These are phyloP conservation scores for Cordyceps cateniannulata DNA, from an alignment of 2,329 filamentous ascomycete species.

Conservation along the genomic window DNA sequence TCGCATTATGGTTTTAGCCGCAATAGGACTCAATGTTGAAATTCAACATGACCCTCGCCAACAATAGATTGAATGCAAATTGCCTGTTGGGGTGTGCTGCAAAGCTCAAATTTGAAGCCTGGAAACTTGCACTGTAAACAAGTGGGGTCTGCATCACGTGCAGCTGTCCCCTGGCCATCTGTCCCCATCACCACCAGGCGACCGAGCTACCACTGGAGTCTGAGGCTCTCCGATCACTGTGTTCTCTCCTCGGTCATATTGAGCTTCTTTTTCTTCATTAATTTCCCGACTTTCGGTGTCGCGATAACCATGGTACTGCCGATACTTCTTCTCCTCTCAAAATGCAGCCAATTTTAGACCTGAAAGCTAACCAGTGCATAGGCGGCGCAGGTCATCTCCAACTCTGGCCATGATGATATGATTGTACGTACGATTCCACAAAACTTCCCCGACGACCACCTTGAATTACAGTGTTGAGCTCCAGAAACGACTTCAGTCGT, in stretches of 20 bases:
- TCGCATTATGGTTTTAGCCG: too few species aligned
- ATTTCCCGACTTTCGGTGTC: neutral
- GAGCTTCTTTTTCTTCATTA: neutral
- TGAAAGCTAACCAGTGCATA: constrained; percentile 15
- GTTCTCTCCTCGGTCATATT: neutral
- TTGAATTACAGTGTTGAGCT: neutral
- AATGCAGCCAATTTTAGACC: neutral
- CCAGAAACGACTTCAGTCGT: neutral
- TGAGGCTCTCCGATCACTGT: neutral
- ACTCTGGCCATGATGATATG: constrained; percentile 85
- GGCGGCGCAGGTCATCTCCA: constrained; percentile 39
- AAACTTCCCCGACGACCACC: neutral
- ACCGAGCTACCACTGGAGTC: neutral
- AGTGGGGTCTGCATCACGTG: constrained; percentile 10
- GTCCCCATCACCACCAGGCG: constrained; percentile 8
- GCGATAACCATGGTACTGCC: constrained; percentile 12
- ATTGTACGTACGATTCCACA: constrained; percentile 65
- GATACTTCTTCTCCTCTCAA: too few species aligned
- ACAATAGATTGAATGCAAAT: too few species aligned
- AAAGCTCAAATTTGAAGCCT: neutral
- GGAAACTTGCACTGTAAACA: neutral
- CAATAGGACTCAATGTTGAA: too few species aligned
- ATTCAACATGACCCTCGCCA: too few species aligned
- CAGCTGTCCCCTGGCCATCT: constrained; percentile 8
- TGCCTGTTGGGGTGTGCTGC: too few species aligned